A percentile compares a stretch with the other conserved stretches of the same genome.
Conservation (phyloP, 116 monocot genomes). For the Cymodocea nodosa region DNA sequence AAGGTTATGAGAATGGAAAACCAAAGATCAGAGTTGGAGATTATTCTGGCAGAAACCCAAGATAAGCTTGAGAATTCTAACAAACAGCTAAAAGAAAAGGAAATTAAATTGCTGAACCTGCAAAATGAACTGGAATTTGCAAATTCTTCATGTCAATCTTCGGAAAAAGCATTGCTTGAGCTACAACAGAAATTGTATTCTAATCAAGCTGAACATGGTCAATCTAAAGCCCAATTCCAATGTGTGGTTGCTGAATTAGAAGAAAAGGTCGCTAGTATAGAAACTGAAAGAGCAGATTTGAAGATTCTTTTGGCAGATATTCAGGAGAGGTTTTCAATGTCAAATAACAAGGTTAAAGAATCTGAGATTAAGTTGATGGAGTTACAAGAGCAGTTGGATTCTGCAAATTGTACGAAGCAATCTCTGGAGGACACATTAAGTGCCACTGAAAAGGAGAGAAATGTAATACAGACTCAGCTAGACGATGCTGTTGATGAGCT, state of each 20-base stretch:
- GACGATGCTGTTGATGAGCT: conserved; percentile 15
- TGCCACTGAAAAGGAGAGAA: conserved; percentile 13
- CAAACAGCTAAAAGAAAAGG: conserved; percentile 20
- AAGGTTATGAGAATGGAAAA: conserved; percentile 12
- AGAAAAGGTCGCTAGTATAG: conserved; percentile 11
- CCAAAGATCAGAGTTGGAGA: conserved; percentile 39
- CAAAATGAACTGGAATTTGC: conserved; percentile 9
- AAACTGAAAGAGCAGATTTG: conserved; percentile 35
- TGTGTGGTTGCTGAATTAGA: too few relatives aligned
- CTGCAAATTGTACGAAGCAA: neutral
- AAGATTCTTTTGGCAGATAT: conserved; percentile 25
- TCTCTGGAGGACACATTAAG: conserved; percentile 13
- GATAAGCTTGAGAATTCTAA: conserved; percentile 17
- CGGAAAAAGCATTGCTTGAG: conserved; percentile 6
- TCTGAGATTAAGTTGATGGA: conserved; percentile 28
- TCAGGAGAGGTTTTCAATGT: conserved; percentile 15
- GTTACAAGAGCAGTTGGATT: conserved; percentile 14
- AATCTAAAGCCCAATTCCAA: too few relatives aligned
- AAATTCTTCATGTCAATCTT: neutral
- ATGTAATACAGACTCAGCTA: conserved; percentile 12
- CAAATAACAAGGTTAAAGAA: conserved; percentile 16
- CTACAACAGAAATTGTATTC: too few relatives aligned
- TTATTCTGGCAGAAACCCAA: conserved; percentile 22
- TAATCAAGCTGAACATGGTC: too few relatives aligned
- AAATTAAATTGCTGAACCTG: conserved; percentile 31